Conservation (phyloP, 768 basidiomycete species). For the Calocybe indica region DNA sequence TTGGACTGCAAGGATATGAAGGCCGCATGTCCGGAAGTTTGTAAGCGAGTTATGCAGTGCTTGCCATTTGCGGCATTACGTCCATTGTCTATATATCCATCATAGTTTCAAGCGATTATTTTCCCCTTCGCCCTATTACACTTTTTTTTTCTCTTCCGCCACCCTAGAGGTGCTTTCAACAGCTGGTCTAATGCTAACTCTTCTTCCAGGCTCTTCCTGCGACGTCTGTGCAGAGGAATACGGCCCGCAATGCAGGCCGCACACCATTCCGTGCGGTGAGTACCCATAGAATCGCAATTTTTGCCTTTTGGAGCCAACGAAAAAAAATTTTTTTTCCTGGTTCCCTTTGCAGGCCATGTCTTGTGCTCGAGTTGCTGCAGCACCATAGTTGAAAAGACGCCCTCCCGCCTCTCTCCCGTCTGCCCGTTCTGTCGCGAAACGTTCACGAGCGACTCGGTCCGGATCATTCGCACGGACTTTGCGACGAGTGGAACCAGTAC, state of each 20-base stretch:
- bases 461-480: conserved; percentile 78
- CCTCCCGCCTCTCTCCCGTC: conserved; percentile 60
- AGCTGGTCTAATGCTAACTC: conserved; percentile 68
- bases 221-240: conserved; percentile 89
- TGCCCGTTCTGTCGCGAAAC: conserved; percentile 84
- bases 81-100: conserved; percentile 44
- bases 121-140: conserved; percentile 39
- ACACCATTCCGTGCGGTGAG: conserved; percentile 79
- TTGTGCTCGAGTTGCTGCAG: conserved; percentile 73
- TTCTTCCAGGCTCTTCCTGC: conserved; percentile 76
- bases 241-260: conserved; percentile 65
- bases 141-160: conserved; percentile 29
- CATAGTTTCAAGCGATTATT: conserved; percentile 37
- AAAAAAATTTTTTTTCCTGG: conserved; percentile 13
- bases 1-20: conserved; percentile 12
- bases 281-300: conserved; percentile 15
- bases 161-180: conserved; percentile 36
- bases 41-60: conserved; percentile 9
- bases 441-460: conserved; percentile 60
- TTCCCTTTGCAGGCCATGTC: conserved; percentile 56
- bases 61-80: conserved; percentile 26
- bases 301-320: conserved; percentile 5
- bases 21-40: conserved; percentile 17
- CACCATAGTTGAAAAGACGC: conserved; percentile 77
- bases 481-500: conserved; percentile 63